Percentiles rank a stretch among this genome's conserved stretches.
These are phyloP conservation scores for Barbarea vulgaris DNA, from an alignment of 345 rosid genomes.

Conservation along the genomic window DNA sequence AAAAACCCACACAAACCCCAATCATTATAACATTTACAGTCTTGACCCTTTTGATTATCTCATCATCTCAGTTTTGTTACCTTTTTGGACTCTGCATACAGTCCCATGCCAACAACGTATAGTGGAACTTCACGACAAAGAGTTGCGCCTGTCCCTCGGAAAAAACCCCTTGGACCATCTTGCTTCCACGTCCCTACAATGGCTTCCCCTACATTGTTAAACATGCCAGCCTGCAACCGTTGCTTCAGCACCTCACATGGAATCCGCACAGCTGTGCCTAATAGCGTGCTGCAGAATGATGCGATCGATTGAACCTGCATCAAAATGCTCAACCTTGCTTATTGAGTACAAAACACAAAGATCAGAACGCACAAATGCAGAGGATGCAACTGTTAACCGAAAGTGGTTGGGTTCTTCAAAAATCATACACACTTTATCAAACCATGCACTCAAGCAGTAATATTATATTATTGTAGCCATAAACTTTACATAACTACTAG, in stretches of 20 bases:
- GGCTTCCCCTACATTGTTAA: slow-evolving; percentile 90
- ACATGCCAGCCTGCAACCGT: slow-evolving; percentile 91
- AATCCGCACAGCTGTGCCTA: slow-evolving; percentile 94
- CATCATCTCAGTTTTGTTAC: slow-evolving; percentile 40
- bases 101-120: slow-evolving; percentile 93
- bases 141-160: slow-evolving; percentile 97
- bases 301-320: slow-evolving; percentile 90
- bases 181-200: slow-evolving; percentile 88
- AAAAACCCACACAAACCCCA: slow-evolving; percentile 4
- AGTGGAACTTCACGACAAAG: slow-evolving; percentile 97
- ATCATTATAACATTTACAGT: neutral
- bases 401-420: neutral
- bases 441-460: slow-evolving; percentile 6
- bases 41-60: neutral
- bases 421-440: slow-evolving; percentile 1
- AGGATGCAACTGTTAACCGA: slow-evolving; percentile 5
- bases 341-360: neutral
- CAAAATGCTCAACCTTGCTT: slow-evolving; percentile 11
- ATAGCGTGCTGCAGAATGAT: slow-evolving; percentile 89
- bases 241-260: slow-evolving; percentile 99
- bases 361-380: slow-evolving; percentile 1
- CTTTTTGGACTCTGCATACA: slow-evolving; percentile 96
- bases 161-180: slow-evolving; percentile 90
- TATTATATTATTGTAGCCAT: neutral
- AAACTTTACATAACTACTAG: slow-evolving; percentile 4